These are phyloP conservation scores for Albifimbria verrucaria DNA, from an alignment of 2,329 filamentous ascomycete species.

Conservation along the genomic window DNA sequence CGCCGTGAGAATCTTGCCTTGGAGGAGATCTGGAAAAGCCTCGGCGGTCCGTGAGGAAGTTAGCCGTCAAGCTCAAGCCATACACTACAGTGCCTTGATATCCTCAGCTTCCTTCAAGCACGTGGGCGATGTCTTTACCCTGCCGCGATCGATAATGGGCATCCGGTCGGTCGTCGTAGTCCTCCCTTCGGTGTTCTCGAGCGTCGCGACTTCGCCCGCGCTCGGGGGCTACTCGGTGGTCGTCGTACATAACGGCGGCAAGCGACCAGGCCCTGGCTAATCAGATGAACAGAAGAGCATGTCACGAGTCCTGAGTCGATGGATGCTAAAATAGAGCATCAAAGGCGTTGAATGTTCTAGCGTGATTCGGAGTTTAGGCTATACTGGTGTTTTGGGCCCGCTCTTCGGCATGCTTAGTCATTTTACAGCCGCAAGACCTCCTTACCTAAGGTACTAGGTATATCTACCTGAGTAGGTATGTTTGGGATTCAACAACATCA, in stretches of 20 bases:
- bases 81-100: slow-evolving; percentile 17
- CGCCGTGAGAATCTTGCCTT: slow-evolving; percentile 34
- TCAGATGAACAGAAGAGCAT: slow-evolving; percentile 15
- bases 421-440: no score
- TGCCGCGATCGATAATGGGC: slow-evolving; percentile 46
- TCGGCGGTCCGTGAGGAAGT: slow-evolving; percentile 42
- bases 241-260: slow-evolving; percentile 40
- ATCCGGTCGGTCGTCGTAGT: slow-evolving; percentile 22
- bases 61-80: slow-evolving; percentile 36
- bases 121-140: slow-evolving; percentile 42
- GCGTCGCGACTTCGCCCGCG: slow-evolving; percentile 17
- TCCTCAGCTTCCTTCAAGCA: slow-evolving; percentile 21
- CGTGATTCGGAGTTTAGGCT: no score
- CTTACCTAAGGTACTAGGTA: no score
- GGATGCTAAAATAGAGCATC: no score
- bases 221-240: slow-evolving; percentile 29
- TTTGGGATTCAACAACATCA: no score
- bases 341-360: no score
- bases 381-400: no score
- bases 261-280: slow-evolving; percentile 12
- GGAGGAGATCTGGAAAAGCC: slow-evolving; percentile 41
- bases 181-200: slow-evolving; percentile 11
- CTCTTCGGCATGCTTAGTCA: no score
- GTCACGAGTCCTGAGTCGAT: no score
- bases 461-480: no score